Evolutionary conservation across 768 basidiomycete species (phyloP).

Genomic region (Pleurotus pulmonarius): DNA sequence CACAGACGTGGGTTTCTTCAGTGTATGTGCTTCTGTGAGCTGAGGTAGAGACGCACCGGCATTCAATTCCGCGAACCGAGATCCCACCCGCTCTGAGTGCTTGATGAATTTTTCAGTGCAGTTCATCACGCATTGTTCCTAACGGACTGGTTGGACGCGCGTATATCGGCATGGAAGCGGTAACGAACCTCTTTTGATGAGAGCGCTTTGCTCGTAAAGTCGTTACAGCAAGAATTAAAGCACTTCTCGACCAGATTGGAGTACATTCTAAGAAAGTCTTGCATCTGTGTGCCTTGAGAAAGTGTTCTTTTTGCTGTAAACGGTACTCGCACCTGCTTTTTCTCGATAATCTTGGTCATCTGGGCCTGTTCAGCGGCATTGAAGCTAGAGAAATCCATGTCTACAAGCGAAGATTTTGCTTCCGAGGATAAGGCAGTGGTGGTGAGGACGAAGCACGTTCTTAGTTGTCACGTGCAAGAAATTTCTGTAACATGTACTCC

Average conservation of each 20-base stretch:
- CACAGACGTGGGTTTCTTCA: neutral
- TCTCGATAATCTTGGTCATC: conserved; percentile 92
- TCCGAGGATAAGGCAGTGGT: conserved; percentile 11
- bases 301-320: neutral
- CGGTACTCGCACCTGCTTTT: conserved; percentile 75
- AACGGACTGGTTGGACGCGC: conserved; percentile 7
- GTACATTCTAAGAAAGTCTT: conserved; percentile 96
- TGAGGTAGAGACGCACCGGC: conserved; percentile 58
- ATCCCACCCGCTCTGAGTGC: conserved; percentile 90
- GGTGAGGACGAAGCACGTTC: conserved; percentile 11
- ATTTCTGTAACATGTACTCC: neutral
- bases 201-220: conserved; percentile 93
- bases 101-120: conserved; percentile 98
- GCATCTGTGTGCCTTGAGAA: conserved; percentile 62
- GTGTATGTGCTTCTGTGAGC: neutral
- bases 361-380: conserved; percentile 93
- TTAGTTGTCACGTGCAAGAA: conserved; percentile 2
- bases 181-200: conserved; percentile 82
- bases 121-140: conserved; percentile 90
- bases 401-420: conserved; percentile 9
- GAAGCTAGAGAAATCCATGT: conserved; percentile 91
- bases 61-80: conserved; percentile 88
- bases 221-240: conserved; percentile 92
- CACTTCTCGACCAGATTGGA: conserved; percentile 93
- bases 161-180: neutral